Evolutionary conservation across 345 rosid genomes (phyloP).

Genomic region (Citrus inodora): DNA sequence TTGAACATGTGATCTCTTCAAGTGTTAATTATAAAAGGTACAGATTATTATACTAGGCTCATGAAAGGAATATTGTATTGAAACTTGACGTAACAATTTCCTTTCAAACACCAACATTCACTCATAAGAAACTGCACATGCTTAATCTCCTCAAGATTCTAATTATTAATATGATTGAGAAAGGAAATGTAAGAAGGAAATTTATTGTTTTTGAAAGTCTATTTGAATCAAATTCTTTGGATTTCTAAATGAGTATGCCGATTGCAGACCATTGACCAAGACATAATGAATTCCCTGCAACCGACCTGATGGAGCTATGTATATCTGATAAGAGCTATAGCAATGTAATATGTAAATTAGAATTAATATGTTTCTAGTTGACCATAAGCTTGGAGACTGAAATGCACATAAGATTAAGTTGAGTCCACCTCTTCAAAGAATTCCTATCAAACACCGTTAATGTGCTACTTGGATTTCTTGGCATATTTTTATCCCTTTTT

Average conservation of each 20-base stretch:
- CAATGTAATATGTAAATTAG: neutral
- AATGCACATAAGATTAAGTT: too few species aligned
- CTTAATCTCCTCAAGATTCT: too few species aligned
- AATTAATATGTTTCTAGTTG: neutral
- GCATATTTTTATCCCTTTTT: neutral
- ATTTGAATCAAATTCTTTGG: neutral
- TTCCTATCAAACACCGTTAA: neutral
- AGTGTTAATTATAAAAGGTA: too few species aligned
- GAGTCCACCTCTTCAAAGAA: neutral
- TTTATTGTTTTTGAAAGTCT: neutral
- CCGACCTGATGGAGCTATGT: neutral
- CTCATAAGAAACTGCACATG: too few species aligned
- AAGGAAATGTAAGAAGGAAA: neutral
- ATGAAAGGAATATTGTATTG: too few species aligned
- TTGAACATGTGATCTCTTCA: too few species aligned
- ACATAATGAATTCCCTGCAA: neutral
- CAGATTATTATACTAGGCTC: too few species aligned
- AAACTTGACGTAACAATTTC: too few species aligned
- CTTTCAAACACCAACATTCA: too few species aligned
- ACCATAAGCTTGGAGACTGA: too few species aligned
- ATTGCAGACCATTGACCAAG: neutral
- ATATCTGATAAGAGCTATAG: neutral
- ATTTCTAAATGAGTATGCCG: neutral
- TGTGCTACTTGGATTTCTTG: constrained; percentile 1
- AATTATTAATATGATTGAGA: neutral